phyloP scores from a whole-genome alignment of 495 filamentous ascomycete species.

The Penicillium cinerascens region DNA sequence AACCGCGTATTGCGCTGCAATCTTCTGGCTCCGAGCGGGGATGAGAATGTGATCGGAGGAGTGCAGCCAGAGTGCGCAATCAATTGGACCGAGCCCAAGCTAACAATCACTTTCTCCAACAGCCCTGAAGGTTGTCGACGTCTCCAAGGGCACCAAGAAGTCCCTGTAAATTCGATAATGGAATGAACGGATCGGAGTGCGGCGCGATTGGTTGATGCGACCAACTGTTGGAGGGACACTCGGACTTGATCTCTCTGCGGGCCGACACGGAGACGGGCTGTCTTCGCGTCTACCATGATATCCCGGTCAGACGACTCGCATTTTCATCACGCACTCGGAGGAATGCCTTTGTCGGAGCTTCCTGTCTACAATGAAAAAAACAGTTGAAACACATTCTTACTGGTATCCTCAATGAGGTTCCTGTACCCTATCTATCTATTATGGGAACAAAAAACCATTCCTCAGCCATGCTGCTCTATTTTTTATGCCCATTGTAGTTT shows the following conservation, averaged over 20 bases:
- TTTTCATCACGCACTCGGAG: constrained; percentile 30
- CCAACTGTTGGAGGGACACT: constrained; percentile 31
- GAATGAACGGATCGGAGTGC: constrained; percentile 32
- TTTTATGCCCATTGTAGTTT: not conserved
- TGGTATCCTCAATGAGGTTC: constrained; percentile 10
- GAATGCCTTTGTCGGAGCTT: constrained; percentile 36
- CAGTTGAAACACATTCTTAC: constrained; percentile 38
- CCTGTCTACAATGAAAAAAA: constrained; percentile 40
- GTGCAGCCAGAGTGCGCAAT: not conserved
- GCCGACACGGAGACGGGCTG: constrained; percentile 33
- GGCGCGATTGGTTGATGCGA: constrained; percentile 31
- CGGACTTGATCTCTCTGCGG: constrained; percentile 33
- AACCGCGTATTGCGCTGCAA: not conserved
- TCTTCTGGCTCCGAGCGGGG: not conserved
- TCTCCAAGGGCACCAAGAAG: constrained; percentile 71
- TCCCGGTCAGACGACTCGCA: constrained; percentile 36
- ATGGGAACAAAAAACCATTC: not conserved
- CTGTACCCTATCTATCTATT: constrained; percentile 12
- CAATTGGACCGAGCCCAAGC: not conserved
- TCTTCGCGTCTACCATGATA: constrained; percentile 35
- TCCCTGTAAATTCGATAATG: constrained; percentile 39
- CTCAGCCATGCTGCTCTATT: not conserved
- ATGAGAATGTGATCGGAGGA: too few species aligned
- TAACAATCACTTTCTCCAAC: constrained; percentile 6
- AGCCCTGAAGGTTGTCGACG: constrained; percentile 75